Percentiles rank a stretch among this genome's conserved stretches.
Evolutionary conservation across 2,329 filamentous ascomycete species (phyloP).

Genomic region (Alternaria dauci): DNA sequence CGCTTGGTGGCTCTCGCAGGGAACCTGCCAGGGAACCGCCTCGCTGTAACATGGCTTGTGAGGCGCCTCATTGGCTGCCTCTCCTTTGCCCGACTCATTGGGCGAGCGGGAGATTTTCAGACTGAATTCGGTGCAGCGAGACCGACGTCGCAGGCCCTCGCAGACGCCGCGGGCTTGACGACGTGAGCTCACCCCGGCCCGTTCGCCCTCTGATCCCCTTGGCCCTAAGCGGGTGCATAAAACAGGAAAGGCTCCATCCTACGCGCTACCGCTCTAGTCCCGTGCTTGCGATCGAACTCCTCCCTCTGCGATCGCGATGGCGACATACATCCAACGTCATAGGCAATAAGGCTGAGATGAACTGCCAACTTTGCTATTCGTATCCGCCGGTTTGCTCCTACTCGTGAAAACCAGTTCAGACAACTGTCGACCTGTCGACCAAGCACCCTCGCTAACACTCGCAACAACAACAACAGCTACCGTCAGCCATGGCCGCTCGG

Average conservation of each 20-base stretch:
- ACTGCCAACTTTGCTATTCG: constrained; percentile 35
- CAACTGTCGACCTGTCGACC: constrained; percentile 18
- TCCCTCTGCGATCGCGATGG: constrained; percentile 40
- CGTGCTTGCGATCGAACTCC: constrained; percentile 39
- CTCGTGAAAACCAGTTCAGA: constrained; percentile 18
- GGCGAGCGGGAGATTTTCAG: constrained; percentile 39
- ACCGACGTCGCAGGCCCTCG: constrained; percentile 37
- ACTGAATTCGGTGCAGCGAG: constrained; percentile 40
- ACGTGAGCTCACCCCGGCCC: constrained; percentile 38
- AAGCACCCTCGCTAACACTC: constrained; percentile 1
- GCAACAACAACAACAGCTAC: constrained; percentile 23
- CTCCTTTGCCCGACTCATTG: constrained; percentile 37
- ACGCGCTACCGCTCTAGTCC: constrained; percentile 33
- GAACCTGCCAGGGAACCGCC: constrained; percentile 40
- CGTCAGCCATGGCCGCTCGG: constrained; percentile 32
- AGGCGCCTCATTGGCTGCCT: constrained; percentile 32
- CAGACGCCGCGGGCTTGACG: constrained; percentile 21
- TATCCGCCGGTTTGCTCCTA: constrained; percentile 13
- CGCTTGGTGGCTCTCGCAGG: constrained; percentile 30
- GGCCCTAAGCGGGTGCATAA: constrained; percentile 40
- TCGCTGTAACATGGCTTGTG: constrained; percentile 26
- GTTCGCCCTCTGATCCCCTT: constrained; percentile 38
- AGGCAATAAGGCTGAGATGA: constrained; percentile 32
- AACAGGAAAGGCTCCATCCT: constrained; percentile 41
- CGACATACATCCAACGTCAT: constrained; percentile 43